A percentile compares a stretch with the other conserved stretches of the same genome.
phyloP scores from a whole-genome alignment of 805 yeast species.

The Yarrowia divulgata region DNA sequence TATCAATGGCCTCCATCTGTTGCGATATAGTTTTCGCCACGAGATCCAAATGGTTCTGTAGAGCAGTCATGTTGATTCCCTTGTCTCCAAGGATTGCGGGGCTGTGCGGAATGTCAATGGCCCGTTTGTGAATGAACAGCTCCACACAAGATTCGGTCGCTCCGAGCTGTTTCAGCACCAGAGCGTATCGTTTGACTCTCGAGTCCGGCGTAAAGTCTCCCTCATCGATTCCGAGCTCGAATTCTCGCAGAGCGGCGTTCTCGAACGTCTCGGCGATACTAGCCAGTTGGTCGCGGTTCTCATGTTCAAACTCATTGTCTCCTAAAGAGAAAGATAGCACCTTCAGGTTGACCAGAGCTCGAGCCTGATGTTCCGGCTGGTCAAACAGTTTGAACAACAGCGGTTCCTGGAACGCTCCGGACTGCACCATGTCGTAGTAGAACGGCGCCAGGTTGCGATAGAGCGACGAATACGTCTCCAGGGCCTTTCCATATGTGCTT shows the following conservation, averaged over 20 bases:
- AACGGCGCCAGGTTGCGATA: conserved; percentile 54
- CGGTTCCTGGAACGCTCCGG: conserved; percentile 53
- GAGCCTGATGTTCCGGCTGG: conserved; percentile 62
- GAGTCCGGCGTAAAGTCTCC: conserved; percentile 52
- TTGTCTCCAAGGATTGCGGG: conserved; percentile 25
- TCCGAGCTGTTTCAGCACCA: conserved; percentile 49
- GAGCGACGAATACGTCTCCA: conserved; percentile 45
- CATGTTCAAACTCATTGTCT: conserved; percentile 50
- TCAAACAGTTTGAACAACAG: conserved; percentile 57
- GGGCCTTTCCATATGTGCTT: conserved; percentile 41
- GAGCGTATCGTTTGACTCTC: conserved; percentile 50
- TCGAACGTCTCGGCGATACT: conserved; percentile 72
- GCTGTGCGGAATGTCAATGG: conserved; percentile 11
- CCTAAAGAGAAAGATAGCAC: conserved; percentile 52
- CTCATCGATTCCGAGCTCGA: conserved; percentile 63
- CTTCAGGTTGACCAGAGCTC: conserved; percentile 54
- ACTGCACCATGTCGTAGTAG: conserved; percentile 56
- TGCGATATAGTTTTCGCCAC: conserved; percentile 53
- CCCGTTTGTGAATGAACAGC: conserved; percentile 46
- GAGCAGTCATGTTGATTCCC: conserved; percentile 42
- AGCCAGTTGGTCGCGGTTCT: conserved; percentile 54
- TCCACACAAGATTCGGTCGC: conserved; percentile 50
- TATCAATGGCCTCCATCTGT: conserved; percentile 54
- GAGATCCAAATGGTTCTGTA: conserved; percentile 43
- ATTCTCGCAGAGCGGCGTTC: conserved; percentile 71